Percentiles rank a stretch among this genome's conserved stretches.
Conservation (phyloP, 2,329 filamentous ascomycete genomes). For the Colletotrichum plurivorum region DNA sequence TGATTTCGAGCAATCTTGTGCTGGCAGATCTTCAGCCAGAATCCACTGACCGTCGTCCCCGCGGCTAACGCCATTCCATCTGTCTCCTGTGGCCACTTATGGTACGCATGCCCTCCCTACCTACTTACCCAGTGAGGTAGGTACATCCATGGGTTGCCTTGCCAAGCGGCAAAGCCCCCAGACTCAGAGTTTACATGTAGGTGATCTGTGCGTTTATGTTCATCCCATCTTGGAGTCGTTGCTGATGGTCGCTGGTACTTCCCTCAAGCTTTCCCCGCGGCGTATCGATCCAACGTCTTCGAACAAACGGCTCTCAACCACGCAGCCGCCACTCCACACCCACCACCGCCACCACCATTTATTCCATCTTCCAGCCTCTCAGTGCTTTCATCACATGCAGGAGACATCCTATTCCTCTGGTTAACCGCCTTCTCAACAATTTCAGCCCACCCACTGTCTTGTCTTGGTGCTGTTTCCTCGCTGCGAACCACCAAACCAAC, state of each 20-base stretch:
- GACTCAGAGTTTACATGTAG: not conserved
- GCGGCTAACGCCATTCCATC: too few species aligned
- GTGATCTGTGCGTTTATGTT: conserved; percentile 15
- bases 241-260: not conserved
- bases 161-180: too few species aligned
- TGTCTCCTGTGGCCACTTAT: too few species aligned
- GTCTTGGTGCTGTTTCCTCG: conserved; percentile 26
- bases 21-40: too few species aligned
- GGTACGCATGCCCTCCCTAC: too few species aligned
- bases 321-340: not conserved
- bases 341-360: too few species aligned
- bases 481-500: conserved; percentile 19
- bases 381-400: not conserved
- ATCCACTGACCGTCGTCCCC: too few species aligned
- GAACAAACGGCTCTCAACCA: not conserved
- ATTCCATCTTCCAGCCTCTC: not conserved
- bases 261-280: not conserved
- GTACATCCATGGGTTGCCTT: too few species aligned
- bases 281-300: not conserved
- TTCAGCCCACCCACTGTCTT: not conserved
- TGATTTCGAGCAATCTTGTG: too few species aligned
- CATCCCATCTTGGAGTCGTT: conserved; percentile 9
- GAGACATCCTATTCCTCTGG: not conserved
- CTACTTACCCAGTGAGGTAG: too few species aligned
- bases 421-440: conserved; percentile 13